Evolutionary conservation across 257 asterid genomes (phyloP), one percentile per base, ranked within the genome.

Genomic region (Handroanthus guayacan): DNA sequence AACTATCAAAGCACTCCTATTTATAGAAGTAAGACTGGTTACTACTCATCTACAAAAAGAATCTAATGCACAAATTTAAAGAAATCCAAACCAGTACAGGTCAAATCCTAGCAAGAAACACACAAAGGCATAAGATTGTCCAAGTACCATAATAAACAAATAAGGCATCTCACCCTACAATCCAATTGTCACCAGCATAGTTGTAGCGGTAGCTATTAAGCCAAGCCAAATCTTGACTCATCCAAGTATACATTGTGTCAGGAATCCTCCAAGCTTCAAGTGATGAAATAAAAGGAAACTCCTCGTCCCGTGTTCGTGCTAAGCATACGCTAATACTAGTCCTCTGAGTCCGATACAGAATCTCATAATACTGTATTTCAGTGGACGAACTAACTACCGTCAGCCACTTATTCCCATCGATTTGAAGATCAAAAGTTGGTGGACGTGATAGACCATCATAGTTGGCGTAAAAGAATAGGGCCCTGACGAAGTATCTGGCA

Each of bases 401-500:
- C 1, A 58, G 50, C 71, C 75, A 60, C 39, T 77, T 77, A 51
- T 77, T 77, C 5, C 81, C 81, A 20, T 77, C 81, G 12, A 77
- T 77, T 62, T 69, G 57, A 5, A 77, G 81, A 69, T 77, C 72
- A 3, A 77, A 77, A 20, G 72, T 58, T 18, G 81, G 81, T 8
- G 81, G 81, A 18, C 38, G 48, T 0, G 47, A 45, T 16, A 36
- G 41, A 0, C 58, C 63, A 38, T 77, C 76, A 10, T 69, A 77
- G 2, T 77, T 77, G n/a, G 76, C 76, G 3, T 77, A 77, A 10
- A 68, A 16, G 18, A 77, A 77, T 0, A 39, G 10, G 2, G 81
- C 76, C 47, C 71, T 47, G 60, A 77, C 14, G 66, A 77, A 69
- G 10, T 77, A 77, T 50, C 81, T 56, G 37, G 48, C 3, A 54